phyloP scores from a whole-genome alignment of 225 moss, liverwort and hornwort genomes.

The Antitrichia curtipendula region DNA sequence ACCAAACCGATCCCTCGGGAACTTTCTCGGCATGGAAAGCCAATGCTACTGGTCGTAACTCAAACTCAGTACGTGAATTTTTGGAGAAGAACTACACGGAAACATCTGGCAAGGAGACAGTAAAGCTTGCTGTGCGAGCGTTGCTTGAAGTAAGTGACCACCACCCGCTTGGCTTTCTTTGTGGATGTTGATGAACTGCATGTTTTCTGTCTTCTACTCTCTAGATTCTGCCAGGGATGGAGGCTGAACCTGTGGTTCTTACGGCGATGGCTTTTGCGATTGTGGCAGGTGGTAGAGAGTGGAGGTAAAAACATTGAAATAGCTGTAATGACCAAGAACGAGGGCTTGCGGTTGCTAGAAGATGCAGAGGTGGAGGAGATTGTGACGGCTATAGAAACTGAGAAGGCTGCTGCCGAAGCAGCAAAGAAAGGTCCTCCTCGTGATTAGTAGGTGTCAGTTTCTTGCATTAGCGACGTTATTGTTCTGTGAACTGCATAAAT shows the following conservation, averaged over 20 bases:
- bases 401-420: conserved; percentile 98
- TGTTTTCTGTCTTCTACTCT: background rate
- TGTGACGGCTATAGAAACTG: conserved; percentile 85
- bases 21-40: conserved; percentile 98
- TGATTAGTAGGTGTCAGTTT: conserved; percentile 27
- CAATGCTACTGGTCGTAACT: conserved; percentile 86
- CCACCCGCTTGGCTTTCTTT: background rate
- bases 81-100: conserved; percentile 93
- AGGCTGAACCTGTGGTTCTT: background rate
- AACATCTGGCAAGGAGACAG: conserved; percentile 83
- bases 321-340: conserved; percentile 79
- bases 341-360: conserved; percentile 75
- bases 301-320: conserved; percentile 97
- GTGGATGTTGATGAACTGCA: background rate
- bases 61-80: conserved; percentile 84
- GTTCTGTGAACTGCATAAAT: background rate
- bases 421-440: conserved; percentile 90
- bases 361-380: conserved; percentile 87
- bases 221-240: background rate
- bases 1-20: conserved; percentile 95
- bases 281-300: conserved; percentile 91
- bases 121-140: conserved; percentile 89
- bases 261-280: background rate
- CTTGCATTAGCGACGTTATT: background rate
- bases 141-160: conserved; percentile 69